phyloP scores from a whole-genome alignment of 2,329 filamentous ascomycete species.

The Pseudopithomyces maydicus region DNA sequence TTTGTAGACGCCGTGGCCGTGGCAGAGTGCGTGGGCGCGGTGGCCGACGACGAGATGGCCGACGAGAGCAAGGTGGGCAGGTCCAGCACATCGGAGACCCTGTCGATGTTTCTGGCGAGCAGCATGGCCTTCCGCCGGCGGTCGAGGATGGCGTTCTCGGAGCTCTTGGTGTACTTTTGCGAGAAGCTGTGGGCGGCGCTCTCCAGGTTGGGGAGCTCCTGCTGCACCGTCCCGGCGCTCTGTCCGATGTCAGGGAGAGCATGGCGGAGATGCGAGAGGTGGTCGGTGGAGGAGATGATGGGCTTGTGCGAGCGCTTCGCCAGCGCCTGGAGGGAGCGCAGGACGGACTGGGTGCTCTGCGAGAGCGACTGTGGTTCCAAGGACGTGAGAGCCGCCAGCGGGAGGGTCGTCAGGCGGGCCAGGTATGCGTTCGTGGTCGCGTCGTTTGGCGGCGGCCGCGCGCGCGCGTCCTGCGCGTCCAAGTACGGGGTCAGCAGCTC shows the following conservation, averaged over 20 bases:
- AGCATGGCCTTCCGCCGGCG: slow-evolving; percentile 79
- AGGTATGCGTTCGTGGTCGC: slow-evolving; percentile 72
- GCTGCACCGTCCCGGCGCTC: slow-evolving; percentile 69
- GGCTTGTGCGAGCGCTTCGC: slow-evolving; percentile 88
- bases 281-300: slow-evolving; percentile 79
- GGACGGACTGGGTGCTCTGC: slow-evolving; percentile 78
- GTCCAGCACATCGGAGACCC: slow-evolving; percentile 88
- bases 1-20: slow-evolving; percentile 47
- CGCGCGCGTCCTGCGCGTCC: slow-evolving; percentile 47
- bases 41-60: slow-evolving; percentile 64
- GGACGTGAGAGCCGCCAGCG: slow-evolving; percentile 72
- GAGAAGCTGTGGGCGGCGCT: slow-evolving; percentile 79
- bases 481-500: slow-evolving; percentile 72
- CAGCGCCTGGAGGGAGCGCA: slow-evolving; percentile 82
- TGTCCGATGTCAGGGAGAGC: slow-evolving; percentile 72
- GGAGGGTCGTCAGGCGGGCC: slow-evolving; percentile 74
- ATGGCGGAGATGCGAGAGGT: slow-evolving; percentile 73
- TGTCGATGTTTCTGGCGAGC: slow-evolving; percentile 83
- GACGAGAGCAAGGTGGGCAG: slow-evolving; percentile 84
- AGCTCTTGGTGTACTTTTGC: slow-evolving; percentile 77
- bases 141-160: slow-evolving; percentile 67
- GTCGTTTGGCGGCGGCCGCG: slow-evolving; percentile 52
- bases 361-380: slow-evolving; percentile 80
- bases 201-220: slow-evolving; percentile 79
- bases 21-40: slow-evolving; percentile 53